A percentile compares a stretch with the other conserved stretches of the same genome.
Conservation (phyloP, 495 filamentous ascomycete genomes). For the Penicillium samsonianum region DNA sequence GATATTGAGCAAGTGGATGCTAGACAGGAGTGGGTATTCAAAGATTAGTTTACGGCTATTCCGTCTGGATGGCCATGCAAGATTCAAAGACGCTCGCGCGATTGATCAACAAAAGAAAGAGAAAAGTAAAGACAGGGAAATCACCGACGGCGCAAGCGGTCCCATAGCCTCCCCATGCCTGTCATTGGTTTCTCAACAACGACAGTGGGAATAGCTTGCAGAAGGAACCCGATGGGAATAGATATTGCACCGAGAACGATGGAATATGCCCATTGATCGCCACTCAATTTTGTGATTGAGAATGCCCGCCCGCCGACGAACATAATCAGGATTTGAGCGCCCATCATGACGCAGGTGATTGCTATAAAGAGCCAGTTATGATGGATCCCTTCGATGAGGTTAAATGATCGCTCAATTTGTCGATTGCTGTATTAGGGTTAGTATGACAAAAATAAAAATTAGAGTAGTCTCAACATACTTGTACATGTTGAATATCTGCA, state of each 20-base stretch:
- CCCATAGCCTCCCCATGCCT: not conserved
- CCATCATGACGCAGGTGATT: conserved; percentile 71
- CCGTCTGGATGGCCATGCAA: conserved; percentile 42
- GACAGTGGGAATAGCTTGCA: conserved; percentile 2
- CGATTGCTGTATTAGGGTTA: conserved; percentile 51
- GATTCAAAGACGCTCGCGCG: not conserved
- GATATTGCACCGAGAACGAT: conserved; percentile 61
- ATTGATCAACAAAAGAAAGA: not conserved
- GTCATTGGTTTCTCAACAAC: conserved; percentile 9
- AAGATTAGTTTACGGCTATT: conserved; percentile 39
- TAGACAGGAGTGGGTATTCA: conserved; percentile 39
- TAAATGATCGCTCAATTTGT: conserved; percentile 75
- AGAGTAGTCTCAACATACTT: not conserved
- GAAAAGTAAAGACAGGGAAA: not conserved
- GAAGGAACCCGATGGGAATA: conserved; percentile 54
- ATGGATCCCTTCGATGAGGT: conserved; percentile 75
- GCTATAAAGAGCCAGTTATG: conserved; percentile 70
- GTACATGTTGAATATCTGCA: conserved; percentile 78
- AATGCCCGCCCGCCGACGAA: conserved; percentile 66
- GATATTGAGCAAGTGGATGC: conserved; percentile 42
- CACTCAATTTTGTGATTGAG: conserved; percentile 50
- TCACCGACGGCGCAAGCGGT: conserved; percentile 1
- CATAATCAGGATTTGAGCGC: conserved; percentile 66
- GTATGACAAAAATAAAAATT: not conserved
- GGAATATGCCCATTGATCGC: conserved; percentile 64